Evolutionary conservation across 2,329 filamentous ascomycete species (phyloP).

Genomic region (Didymella arachidicola): DNA sequence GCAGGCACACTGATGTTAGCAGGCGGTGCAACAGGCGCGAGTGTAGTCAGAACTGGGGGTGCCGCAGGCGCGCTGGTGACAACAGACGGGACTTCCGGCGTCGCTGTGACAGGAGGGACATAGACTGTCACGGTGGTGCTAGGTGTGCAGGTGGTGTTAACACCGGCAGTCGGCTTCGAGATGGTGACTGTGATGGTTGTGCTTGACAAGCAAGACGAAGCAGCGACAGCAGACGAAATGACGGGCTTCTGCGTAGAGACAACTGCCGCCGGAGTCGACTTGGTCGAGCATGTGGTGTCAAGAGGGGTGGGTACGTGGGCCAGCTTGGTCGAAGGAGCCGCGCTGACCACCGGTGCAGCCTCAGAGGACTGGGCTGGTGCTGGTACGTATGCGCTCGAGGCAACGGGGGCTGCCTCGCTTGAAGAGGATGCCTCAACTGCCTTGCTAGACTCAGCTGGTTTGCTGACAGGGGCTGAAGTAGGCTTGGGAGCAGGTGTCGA

Average conservation of each 20-base stretch:
- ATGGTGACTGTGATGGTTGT: conserved; percentile 33
- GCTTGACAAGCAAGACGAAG: conserved; percentile 30
- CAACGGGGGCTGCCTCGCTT: conserved; percentile 8
- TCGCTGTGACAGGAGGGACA: conserved; percentile 26
- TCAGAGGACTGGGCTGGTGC: conserved; percentile 19
- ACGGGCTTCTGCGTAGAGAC: conserved; percentile 25
- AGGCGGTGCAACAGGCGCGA: conserved; percentile 29
- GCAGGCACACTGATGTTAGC: conserved; percentile 35
- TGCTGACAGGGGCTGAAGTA: conserved; percentile 7
- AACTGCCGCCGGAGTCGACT: conserved; percentile 12
- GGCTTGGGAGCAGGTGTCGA: conserved; percentile 21
- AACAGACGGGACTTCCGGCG: conserved; percentile 15
- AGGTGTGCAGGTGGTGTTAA: conserved; percentile 33
- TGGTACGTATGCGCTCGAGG: conserved; percentile 7
- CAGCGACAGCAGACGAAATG: conserved; percentile 15
- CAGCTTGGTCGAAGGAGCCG: conserved; percentile 13
- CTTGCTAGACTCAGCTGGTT: conserved; percentile 20
- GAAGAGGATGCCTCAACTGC: conserved; percentile 12
- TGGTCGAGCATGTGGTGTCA: conserved; percentile 2
- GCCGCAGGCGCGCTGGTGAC: conserved; percentile 18
- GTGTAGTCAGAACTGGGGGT: conserved; percentile 25
- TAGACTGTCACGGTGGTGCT: conserved; percentile 39
- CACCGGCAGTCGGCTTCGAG: conserved; percentile 18
- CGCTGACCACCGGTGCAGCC: conserved; percentile 13
- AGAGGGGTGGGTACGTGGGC: conserved; percentile 6